These are phyloP conservation scores for Parascedosporium putredinis DNA, from an alignment of 2,329 filamentous ascomycete genomes.

Conservation along the genomic window DNA sequence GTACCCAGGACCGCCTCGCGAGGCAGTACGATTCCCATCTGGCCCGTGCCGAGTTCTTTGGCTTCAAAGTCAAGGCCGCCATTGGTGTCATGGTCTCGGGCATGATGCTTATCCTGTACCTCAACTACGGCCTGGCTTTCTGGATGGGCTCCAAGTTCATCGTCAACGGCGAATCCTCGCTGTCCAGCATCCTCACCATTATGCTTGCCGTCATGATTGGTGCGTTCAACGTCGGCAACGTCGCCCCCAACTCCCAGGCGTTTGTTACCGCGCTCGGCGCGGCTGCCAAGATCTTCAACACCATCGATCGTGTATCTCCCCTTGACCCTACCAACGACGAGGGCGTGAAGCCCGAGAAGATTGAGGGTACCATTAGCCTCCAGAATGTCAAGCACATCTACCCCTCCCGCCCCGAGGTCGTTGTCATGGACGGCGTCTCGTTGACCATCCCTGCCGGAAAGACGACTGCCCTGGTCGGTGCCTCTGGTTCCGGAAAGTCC, in stretches of 20 bases:
- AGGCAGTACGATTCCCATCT: slow-evolving; percentile 74
- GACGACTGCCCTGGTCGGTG: slow-evolving; percentile 85
- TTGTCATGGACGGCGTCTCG: slow-evolving; percentile 75
- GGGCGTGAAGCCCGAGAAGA: slow-evolving; percentile 61
- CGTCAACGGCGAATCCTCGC: slow-evolving; percentile 50
- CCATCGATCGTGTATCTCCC: slow-evolving; percentile 80
- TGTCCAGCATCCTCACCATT: slow-evolving; percentile 71
- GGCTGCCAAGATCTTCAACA: slow-evolving; percentile 84
- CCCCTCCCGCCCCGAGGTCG: slow-evolving; percentile 81
- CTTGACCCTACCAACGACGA: slow-evolving; percentile 63
- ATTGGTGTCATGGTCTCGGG: slow-evolving; percentile 70
- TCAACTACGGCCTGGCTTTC: slow-evolving; percentile 81
- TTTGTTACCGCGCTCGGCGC: slow-evolving; percentile 78
- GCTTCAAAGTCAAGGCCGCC: slow-evolving; percentile 62
- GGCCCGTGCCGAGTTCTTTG: slow-evolving; percentile 60
- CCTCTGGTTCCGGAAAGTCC: slow-evolving; percentile 88
- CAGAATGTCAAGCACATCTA: slow-evolving; percentile 86
- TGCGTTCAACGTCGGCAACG: slow-evolving; percentile 80
- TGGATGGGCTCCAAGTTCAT: slow-evolving; percentile 78
- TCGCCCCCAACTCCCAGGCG: slow-evolving; percentile 75
- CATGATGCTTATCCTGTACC: slow-evolving; percentile 75
- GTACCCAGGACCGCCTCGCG: slow-evolving; percentile 86
- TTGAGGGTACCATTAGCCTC: slow-evolving; percentile 72
- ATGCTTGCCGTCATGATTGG: slow-evolving; percentile 88
- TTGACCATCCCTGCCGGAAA: slow-evolving; percentile 79